phyloP scores from a whole-genome alignment of 2,329 filamentous ascomycete genomes.

The Ceratocystis variospora region DNA sequence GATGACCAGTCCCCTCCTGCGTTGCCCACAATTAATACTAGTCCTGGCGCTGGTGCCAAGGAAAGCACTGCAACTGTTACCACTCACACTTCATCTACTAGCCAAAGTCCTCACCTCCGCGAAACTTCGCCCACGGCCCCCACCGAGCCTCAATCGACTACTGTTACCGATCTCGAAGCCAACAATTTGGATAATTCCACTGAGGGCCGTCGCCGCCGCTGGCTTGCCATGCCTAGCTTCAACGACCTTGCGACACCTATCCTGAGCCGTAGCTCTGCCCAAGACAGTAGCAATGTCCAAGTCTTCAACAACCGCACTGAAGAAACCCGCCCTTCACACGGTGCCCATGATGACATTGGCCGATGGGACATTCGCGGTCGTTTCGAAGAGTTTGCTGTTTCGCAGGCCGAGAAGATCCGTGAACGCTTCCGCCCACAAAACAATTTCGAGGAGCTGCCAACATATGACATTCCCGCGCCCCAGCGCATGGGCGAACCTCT shows the following conservation, averaged over 20 bases:
- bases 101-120: not conserved
- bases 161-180: conserved; percentile 17
- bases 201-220: not conserved
- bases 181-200: not conserved
- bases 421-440: conserved; percentile 42
- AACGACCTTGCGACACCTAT: conserved; percentile 22
- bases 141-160: not conserved
- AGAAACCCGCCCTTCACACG: not conserved
- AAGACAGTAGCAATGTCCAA: conserved; percentile 3
- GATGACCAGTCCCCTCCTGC: not conserved
- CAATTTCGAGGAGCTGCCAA: conserved; percentile 42
- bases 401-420: conserved; percentile 45
- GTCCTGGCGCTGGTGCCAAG: not conserved
- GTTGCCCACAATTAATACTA: not conserved
- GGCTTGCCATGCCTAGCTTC: conserved; percentile 24
- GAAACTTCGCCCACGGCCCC: not conserved
- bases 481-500: conserved; percentile 43
- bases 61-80: not conserved
- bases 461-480: conserved; percentile 49
- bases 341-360: conserved; percentile 21
- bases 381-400: conserved; percentile 47
- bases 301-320: conserved; percentile 3
- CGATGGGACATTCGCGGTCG: conserved; percentile 45
- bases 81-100: not conserved
- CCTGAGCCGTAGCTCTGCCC: conserved; percentile 23